phyloP scores from a whole-genome alignment of 345 rosid genomes.

The Eutrema japonicum region DNA sequence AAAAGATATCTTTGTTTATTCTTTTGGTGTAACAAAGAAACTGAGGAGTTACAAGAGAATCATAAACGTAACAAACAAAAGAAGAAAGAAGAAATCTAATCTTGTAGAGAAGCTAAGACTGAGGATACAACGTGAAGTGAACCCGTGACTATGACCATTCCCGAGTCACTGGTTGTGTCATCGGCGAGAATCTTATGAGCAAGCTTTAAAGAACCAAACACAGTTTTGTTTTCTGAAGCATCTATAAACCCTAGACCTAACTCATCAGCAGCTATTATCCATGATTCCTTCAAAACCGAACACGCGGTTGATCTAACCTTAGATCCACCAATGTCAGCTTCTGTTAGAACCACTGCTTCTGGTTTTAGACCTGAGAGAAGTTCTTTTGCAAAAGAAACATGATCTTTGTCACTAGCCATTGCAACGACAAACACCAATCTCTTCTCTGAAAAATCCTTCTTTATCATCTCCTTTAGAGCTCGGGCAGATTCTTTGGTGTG shows the following conservation, averaged over 20 bases:
- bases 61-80: background rate
- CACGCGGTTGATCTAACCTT: conserved; percentile 64
- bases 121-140: conserved; percentile 43
- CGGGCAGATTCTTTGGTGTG: conserved; percentile 93
- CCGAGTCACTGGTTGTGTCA: conserved; percentile 7
- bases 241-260: conserved; percentile 42
- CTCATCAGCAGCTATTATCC: conserved; percentile 70
- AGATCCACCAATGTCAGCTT: conserved; percentile 73
- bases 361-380: conserved; percentile 62
- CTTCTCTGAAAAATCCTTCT: conserved; percentile 58
- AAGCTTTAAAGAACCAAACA: conserved; percentile 30
- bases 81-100: background rate
- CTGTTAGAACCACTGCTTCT: conserved; percentile 71
- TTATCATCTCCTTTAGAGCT: conserved; percentile 66
- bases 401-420: conserved; percentile 95
- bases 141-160: conserved; percentile 38
- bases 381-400: conserved; percentile 69
- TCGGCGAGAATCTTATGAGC: conserved; percentile 27
- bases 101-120: conserved; percentile 39
- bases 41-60: background rate
- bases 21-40: background rate
- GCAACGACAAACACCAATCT: conserved; percentile 67
- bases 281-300: conserved; percentile 56
- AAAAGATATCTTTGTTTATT: background rate
- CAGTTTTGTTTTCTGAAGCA: conserved; percentile 31